A percentile compares a stretch with the other conserved stretches of the same genome.
Evolutionary conservation across 2,329 filamentous ascomycete species (phyloP).

Genomic region (Diplodia corticola): DNA sequence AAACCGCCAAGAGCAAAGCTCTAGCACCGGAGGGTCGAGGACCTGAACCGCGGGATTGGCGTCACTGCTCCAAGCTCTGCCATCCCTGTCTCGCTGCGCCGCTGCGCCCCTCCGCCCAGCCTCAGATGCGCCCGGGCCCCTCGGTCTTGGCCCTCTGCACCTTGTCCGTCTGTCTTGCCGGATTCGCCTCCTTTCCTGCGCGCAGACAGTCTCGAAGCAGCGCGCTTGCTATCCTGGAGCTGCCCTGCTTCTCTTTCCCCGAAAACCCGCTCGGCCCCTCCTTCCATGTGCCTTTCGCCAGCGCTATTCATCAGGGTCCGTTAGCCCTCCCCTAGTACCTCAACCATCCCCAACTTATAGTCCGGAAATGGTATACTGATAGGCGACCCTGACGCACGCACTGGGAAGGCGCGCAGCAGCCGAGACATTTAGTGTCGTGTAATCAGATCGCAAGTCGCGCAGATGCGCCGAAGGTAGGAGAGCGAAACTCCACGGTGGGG

Average conservation of each 20-base stretch:
- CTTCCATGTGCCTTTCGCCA: not conserved
- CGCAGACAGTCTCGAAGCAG: not conserved
- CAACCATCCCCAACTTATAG: not conserved
- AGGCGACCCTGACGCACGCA: slow-evolving; percentile 10
- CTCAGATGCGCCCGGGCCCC: slow-evolving; percentile 10
- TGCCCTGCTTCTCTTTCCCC: not conserved
- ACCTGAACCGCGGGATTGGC: slow-evolving; percentile 1
- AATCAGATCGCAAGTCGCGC: slow-evolving; percentile 8
- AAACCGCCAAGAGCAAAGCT: slow-evolving; percentile 12
- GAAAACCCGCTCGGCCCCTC: not conserved
- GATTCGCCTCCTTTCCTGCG: not conserved
- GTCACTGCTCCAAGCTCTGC: slow-evolving; percentile 12
- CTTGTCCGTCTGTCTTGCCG: not conserved
- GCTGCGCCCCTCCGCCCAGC: not conserved
- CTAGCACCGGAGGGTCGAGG: not conserved
- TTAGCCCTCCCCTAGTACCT: not conserved
- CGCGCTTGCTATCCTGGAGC: not conserved
- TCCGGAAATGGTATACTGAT: slow-evolving; percentile 12
- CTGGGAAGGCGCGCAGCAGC: slow-evolving; percentile 12
- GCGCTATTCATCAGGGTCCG: slow-evolving; percentile 1
- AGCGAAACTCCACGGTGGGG: slow-evolving; percentile 13
- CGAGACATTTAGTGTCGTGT: slow-evolving; percentile 15
- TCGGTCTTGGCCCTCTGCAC: not conserved
- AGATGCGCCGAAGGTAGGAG: not conserved
- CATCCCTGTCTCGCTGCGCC: slow-evolving; percentile 14